These are phyloP conservation scores for Aaosphaeria arxii DNA, from an alignment of 2,329 filamentous ascomycete species.

Conservation along the genomic window DNA sequence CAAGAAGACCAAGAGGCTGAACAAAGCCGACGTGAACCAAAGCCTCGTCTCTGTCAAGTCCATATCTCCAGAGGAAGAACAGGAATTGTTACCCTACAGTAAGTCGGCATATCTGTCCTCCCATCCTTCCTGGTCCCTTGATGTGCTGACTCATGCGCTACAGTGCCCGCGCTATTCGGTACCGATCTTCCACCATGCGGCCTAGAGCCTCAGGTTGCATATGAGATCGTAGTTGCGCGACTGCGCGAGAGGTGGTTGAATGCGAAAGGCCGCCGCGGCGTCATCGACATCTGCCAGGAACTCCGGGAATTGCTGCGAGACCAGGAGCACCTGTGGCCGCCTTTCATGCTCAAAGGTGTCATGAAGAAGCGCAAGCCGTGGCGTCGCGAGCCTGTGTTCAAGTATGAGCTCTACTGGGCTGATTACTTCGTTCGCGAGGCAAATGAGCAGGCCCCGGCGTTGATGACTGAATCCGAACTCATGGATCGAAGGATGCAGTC, in stretches of 20 bases:
- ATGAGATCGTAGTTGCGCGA: slow-evolving; percentile 15
- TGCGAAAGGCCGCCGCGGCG: slow-evolving; percentile 3
- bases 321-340: slow-evolving; percentile 6
- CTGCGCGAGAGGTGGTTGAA: slow-evolving; percentile 19
- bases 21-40: neutral
- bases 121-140: neutral
- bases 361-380: slow-evolving; percentile 15
- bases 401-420: slow-evolving; percentile 20
- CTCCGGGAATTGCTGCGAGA: slow-evolving; percentile 6
- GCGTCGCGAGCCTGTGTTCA: slow-evolving; percentile 18
- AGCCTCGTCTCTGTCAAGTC: slow-evolving; percentile 2
- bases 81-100: slow-evolving; percentile 11
- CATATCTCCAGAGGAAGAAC: slow-evolving; percentile 2
- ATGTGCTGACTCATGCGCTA: neutral
- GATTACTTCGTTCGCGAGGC: slow-evolving; percentile 23
- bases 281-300: slow-evolving; percentile 8
- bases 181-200: slow-evolving; percentile 22
- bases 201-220: slow-evolving; percentile 18
- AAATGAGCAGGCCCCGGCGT: slow-evolving; percentile 1
- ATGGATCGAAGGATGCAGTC: slow-evolving; percentile 7
- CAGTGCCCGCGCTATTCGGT: slow-evolving; percentile 23
- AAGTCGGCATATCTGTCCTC: slow-evolving; percentile 2
- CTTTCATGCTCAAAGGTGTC: neutral
- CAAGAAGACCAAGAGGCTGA: slow-evolving; percentile 1
- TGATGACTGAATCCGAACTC: slow-evolving; percentile 13